Evolutionary conservation across 768 basidiomycete species (phyloP), one percentile per base, ranked within the genome.

Genomic region (Trametes coccinea): DNA sequence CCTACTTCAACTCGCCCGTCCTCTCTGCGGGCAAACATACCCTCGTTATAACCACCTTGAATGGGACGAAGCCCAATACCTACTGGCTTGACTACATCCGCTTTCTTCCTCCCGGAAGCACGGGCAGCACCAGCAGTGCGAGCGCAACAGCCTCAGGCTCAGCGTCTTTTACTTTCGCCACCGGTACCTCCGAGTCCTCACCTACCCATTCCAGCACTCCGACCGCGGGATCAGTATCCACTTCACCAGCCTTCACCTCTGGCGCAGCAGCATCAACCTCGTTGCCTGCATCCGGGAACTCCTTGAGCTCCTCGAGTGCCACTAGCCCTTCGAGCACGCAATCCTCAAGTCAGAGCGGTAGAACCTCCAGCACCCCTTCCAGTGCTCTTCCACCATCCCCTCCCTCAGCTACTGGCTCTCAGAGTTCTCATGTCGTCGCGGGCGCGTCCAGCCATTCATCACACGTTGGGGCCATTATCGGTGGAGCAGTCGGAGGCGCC

Each of bases 1-100:
- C 59, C 3, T 60, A 46, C 45, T 60, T 53, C 45, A 9, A 29
- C 6, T 43, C 27, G 13, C 44, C 22, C 0, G 45, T 14, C 29
- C 52, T 60, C 44, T 16, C 51, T 2, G n/a, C 31, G 10, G 59
- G 59, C 0, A 14, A 44, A 17, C 59, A 60, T 29, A 43, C n/a
- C 3, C 30, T 60, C 31, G 16, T 39, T 11, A 41, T 60, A 5
- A 53, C 43, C 1, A 53, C 30, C 27, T n/a, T 30, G 5, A 30
- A 46, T 8, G 59, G 52, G 2, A 51, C 57, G 11, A 9, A 11
- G 10, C 56, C 56, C 5, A 57, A 57, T 27, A 49, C 56, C 5
- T 57, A 47, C 17, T 59, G 31, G n/a, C 17, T 59, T 14, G 57
- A 59, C 30, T 59, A 52, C 17, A 43, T 59, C 17, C 31, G 30